phyloP scores from a whole-genome alignment of 768 basidiomycete genomes.

The Tulasnella sp. region DNA sequence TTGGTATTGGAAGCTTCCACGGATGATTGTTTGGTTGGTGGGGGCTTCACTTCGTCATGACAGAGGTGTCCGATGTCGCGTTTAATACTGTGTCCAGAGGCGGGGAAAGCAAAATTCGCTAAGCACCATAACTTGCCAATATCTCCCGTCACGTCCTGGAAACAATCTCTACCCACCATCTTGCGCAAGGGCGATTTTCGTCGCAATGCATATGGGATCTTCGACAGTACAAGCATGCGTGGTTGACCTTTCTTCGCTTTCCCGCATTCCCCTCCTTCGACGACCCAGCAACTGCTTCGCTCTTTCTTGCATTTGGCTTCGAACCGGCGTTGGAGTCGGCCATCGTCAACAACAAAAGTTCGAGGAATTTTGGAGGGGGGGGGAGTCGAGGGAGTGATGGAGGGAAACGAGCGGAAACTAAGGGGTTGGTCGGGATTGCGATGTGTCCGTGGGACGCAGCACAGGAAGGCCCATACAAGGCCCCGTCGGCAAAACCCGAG shows the following conservation, averaged over 20 bases:
- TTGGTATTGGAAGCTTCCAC: neutral
- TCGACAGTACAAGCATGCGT: slow-evolving; percentile 90
- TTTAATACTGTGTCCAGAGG: slow-evolving; percentile 63
- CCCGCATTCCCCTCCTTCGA: slow-evolving; percentile 34
- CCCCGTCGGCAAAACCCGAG: neutral
- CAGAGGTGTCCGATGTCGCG: slow-evolving; percentile 94
- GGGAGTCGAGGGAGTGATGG: neutral
- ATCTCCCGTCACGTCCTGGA: neutral
- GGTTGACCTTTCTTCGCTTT: slow-evolving; percentile 82
- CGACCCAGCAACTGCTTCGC: slow-evolving; percentile 7
- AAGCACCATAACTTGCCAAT: neutral
- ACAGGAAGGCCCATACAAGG: neutral
- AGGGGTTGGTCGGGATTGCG: slow-evolving; percentile 12
- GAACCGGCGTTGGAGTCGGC: slow-evolving; percentile 14
- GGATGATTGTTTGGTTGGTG: neutral
- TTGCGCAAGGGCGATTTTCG: slow-evolving; percentile 79
- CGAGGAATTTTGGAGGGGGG: neutral
- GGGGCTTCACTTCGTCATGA: slow-evolving; percentile 65
- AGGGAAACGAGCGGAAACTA: slow-evolving; percentile 11
- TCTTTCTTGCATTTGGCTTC: slow-evolving; percentile 11
- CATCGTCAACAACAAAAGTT: neutral
- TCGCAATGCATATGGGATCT: slow-evolving; percentile 84
- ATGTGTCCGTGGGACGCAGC: slow-evolving; percentile 12
- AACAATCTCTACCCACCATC: slow-evolving; percentile 63
- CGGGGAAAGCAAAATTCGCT: neutral